Base-by-base conservation (phyloP, 768 basidiomycete species). In the Favolaschia claudopus region DNA sequence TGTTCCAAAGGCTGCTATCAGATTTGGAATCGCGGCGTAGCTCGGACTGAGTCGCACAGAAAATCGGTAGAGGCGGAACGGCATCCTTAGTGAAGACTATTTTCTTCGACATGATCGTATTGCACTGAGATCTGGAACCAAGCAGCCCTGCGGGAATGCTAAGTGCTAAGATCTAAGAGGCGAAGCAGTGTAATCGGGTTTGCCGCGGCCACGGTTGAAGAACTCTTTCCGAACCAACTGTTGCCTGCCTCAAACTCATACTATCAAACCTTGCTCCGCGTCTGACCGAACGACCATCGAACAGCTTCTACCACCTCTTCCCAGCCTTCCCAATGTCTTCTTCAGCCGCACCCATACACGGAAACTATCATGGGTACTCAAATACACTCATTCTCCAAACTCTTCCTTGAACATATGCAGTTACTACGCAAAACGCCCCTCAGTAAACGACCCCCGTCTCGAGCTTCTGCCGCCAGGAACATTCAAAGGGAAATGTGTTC, bases 401-500 rank as follows among this genome's bases (percentile, higher is more conserved):
- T 48, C 33, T 29, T 54, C 31, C 45, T 17, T 15, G 19, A 57
- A 7, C 62, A 39, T n/a, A 45, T 45, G 13, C 64, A 89, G 89
- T 36, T 94, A 93, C 68, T 95, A 95, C 76, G 76, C 80, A n/a
- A 92, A 91, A 73, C 83, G 91, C 6, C 87, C 86, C 0, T 79
- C 76, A 20, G 67, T 78, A 1, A 74, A 74, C 31, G 92, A 95
- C 70, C 81, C 84, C 0, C 84, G 95, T 15, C 79, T 96, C 2
- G 77, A 81, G 1, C 74, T 88, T 17, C 74, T 96, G 2, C 87
- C 88, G 0, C 36, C 71, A 4, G 63, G 72, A 1, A 75, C 89
- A 31, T 87, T 95, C 64, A 25, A 57, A 4, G 81, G 73, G 14
- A 83, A 84, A 56, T 76, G 78, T 43, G 88, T 95, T 3, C 80